Evolutionary conservation across 1,139 yeast genomes (phyloP).

Genomic region (Geotrichum siamense): DNA sequence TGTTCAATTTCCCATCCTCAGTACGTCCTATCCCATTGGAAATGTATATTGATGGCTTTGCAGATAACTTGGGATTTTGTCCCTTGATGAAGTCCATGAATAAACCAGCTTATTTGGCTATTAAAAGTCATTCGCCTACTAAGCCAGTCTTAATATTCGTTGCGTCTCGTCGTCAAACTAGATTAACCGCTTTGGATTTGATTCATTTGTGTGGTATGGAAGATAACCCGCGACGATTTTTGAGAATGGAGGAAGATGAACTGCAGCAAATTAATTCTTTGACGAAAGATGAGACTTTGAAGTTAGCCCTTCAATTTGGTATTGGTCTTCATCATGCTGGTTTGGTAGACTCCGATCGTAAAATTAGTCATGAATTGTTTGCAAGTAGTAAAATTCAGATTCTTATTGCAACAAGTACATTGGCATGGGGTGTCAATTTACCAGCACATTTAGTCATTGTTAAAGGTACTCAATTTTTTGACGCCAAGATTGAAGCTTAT

Average conservation of each 20-base stretch:
- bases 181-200: slow-evolving; percentile 87
- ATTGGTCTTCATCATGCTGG: slow-evolving; percentile 99
- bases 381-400: slow-evolving; percentile 83
- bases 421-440: slow-evolving; percentile 96
- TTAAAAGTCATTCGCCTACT: slow-evolving; percentile 86
- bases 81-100: slow-evolving; percentile 87
- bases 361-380: slow-evolving; percentile 77
- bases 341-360: slow-evolving; percentile 81
- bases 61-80: slow-evolving; percentile 87
- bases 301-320: slow-evolving; percentile 82
- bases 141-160: slow-evolving; percentile 94
- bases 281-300: slow-evolving; percentile 85
- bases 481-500: slow-evolving; percentile 72
- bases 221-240: slow-evolving; percentile 81
- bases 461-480: slow-evolving; percentile 88
- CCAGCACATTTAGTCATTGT: slow-evolving; percentile 93
- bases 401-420: slow-evolving; percentile 85
- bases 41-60: slow-evolving; percentile 97
- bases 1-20: slow-evolving; percentile 89
- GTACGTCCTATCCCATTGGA: slow-evolving; percentile 97
- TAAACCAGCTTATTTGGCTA: slow-evolving; percentile 94
- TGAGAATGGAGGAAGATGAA: slow-evolving; percentile 72
- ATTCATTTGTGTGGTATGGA: slow-evolving; percentile 94
- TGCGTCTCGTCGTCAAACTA: slow-evolving; percentile 93
- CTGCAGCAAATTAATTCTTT: slow-evolving; percentile 51